These are phyloP conservation scores for Phialocephala subalpina DNA, from an alignment of 2,329 filamentous ascomycete species.

Conservation along the genomic window DNA sequence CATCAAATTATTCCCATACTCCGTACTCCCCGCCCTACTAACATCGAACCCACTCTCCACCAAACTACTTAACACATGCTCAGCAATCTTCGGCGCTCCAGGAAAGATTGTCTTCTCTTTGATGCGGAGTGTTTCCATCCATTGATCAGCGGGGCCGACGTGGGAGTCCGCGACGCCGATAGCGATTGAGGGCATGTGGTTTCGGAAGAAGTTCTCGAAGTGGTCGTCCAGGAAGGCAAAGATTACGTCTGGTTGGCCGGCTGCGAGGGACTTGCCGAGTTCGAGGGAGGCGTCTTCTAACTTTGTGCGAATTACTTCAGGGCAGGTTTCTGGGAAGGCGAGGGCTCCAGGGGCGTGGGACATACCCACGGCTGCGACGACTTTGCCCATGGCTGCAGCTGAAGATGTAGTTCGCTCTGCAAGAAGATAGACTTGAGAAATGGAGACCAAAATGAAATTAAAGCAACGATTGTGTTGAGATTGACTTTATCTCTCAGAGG, in stretches of 20 bases:
- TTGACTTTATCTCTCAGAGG: not conserved
- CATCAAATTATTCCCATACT: constrained; percentile 43
- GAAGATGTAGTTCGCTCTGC: not conserved
- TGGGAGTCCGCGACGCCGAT: constrained; percentile 40
- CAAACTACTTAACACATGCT: constrained; percentile 37
- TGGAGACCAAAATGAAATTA: not conserved
- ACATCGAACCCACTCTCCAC: constrained; percentile 41
- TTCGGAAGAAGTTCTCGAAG: constrained; percentile 44
- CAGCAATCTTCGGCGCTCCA: constrained; percentile 39
- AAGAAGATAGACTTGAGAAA: not conserved
- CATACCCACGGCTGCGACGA: constrained; percentile 23
- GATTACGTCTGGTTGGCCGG: constrained; percentile 42
- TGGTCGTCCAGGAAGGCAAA: constrained; percentile 45
- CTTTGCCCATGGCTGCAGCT: constrained; percentile 15
- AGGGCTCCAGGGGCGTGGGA: constrained; percentile 36
- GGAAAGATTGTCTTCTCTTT: constrained; percentile 40
- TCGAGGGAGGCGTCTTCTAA: constrained; percentile 41
- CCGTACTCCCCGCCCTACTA: constrained; percentile 36
- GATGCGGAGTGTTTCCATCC: constrained; percentile 41
- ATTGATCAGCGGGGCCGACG: constrained; percentile 43
- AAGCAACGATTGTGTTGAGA: not conserved
- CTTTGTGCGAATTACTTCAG: constrained; percentile 35
- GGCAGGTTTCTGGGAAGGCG: constrained; percentile 42
- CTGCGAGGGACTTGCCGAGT: constrained; percentile 39
- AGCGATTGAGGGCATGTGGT: constrained; percentile 42